A percentile compares a stretch with the other conserved stretches of the same genome.
Conservation (phyloP, 108 stramenopile genomes). For the Schizochytrium sp. region DNA sequence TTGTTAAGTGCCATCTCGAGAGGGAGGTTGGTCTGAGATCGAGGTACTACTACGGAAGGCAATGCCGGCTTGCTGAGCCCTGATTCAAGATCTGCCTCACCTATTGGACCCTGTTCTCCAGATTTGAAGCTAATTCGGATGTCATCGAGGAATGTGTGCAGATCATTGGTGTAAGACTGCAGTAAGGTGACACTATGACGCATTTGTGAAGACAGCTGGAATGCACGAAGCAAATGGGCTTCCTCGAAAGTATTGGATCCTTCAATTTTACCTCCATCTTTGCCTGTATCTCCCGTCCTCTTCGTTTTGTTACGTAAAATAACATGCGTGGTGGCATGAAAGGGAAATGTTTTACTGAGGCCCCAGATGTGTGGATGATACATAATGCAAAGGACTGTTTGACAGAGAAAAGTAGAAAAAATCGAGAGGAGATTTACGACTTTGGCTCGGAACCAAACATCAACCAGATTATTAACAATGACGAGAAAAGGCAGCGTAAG, state of each 20-base stretch:
- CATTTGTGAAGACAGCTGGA: slow-evolving; percentile 47
- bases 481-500: slow-evolving; percentile 30
- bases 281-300: not conserved
- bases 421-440: slow-evolving; percentile 1
- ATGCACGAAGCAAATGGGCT: slow-evolving; percentile 39
- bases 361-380: slow-evolving; percentile 60
- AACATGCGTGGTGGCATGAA: slow-evolving; percentile 60
- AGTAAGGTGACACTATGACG: slow-evolving; percentile 45
- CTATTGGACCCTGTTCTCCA: no score
- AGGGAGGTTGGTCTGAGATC: not conserved
- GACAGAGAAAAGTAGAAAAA: slow-evolving; percentile 32
- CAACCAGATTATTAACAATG: not conserved
- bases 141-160: slow-evolving; percentile 32
- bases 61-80: not conserved
- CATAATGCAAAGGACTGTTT: slow-evolving; percentile 31
- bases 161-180: slow-evolving; percentile 43
- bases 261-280: not conserved
- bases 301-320: not conserved
- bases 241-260: slow-evolving; percentile 41
- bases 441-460: slow-evolving; percentile 36
- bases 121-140: slow-evolving; percentile 6
- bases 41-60: not conserved
- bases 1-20: no score
- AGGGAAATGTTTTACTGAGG: slow-evolving; percentile 61
- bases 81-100: not conserved